These are phyloP conservation scores for Malbranchea cinnamomea DNA, from an alignment of 2,329 filamentous ascomycete genomes.

Conservation along the genomic window DNA sequence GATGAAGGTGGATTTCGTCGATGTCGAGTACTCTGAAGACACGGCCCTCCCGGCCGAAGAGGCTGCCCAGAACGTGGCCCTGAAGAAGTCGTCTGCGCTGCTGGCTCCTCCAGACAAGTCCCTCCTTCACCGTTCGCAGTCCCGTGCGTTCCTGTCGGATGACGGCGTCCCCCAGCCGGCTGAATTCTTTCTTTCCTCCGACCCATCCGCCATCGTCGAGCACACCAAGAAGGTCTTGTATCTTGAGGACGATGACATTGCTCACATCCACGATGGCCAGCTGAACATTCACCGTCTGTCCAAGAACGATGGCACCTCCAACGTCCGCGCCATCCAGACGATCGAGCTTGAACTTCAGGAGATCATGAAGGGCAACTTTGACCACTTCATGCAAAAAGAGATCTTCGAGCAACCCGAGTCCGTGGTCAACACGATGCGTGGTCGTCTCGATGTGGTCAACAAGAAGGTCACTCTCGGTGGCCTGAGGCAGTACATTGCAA, in stretches of 20 bases:
- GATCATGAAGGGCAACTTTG: slow-evolving; percentile 99
- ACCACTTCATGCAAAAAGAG: slow-evolving; percentile 99
- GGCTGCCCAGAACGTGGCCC: slow-evolving; percentile 86
- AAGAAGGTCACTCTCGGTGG: slow-evolving; percentile 93
- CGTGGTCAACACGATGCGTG: slow-evolving; percentile 99
- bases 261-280: slow-evolving; percentile 96
- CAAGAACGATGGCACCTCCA: slow-evolving; percentile 92
- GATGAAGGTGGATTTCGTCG: slow-evolving; percentile 99
- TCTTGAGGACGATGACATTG: slow-evolving; percentile 98
- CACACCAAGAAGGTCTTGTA: slow-evolving; percentile 99
- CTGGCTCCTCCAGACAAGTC: slow-evolving; percentile 93
- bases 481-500: slow-evolving; percentile 87
- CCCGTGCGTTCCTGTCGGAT: slow-evolving; percentile 95
- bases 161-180: slow-evolving; percentile 96
- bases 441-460: slow-evolving; percentile 84
- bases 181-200: slow-evolving; percentile 98
- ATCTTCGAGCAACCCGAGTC: slow-evolving; percentile 99
- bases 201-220: slow-evolving; percentile 95
- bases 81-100: slow-evolving; percentile 74
- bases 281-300: slow-evolving; percentile 97
- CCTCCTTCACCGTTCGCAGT: slow-evolving; percentile 94
- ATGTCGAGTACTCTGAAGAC: slow-evolving; percentile 92
- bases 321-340: slow-evolving; percentile 95
- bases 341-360: slow-evolving; percentile 97
- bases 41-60: slow-evolving; percentile 79